phyloP scores from a whole-genome alignment of 306 rosid species.

The Inga leiocalycina region DNA sequence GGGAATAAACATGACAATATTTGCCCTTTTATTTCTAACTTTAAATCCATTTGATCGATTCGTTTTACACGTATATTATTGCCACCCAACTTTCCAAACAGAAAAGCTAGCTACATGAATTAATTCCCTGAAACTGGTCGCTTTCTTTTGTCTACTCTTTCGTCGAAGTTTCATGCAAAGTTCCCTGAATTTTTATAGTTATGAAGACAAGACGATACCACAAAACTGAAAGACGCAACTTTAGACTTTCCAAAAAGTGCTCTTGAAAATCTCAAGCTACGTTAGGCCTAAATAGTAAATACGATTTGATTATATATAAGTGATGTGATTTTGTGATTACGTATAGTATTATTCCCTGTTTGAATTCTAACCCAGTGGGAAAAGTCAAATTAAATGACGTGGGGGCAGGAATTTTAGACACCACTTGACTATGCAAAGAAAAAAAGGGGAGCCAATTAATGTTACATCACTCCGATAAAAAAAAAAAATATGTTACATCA shows the following conservation, averaged over 20 bases:
- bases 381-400: neutral
- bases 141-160: neutral
- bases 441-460: conserved; percentile 18
- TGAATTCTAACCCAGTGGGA: neutral
- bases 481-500: conserved; percentile 31
- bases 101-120: conserved; percentile 2
- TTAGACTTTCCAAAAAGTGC: neutral
- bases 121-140: conserved; percentile 11
- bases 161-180: conserved; percentile 30
- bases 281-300: neutral
- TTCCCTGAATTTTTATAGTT: conserved; percentile 25
- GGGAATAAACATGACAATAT: neutral
- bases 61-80: neutral
- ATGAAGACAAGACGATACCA: conserved; percentile 11
- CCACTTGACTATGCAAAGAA: neutral
- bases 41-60: neutral
- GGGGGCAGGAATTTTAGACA: neutral
- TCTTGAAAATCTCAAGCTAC: neutral
- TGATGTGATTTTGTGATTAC: neutral
- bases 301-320: neutral
- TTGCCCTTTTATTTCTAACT: neutral
- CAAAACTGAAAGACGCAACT: conserved; percentile 6
- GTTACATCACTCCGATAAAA: conserved; percentile 32
- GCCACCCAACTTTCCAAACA: neutral
- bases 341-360: neutral